Base-by-base conservation (phyloP, 2,329 filamentous ascomycete genomes). In the Metarhizium sp. region DNA sequence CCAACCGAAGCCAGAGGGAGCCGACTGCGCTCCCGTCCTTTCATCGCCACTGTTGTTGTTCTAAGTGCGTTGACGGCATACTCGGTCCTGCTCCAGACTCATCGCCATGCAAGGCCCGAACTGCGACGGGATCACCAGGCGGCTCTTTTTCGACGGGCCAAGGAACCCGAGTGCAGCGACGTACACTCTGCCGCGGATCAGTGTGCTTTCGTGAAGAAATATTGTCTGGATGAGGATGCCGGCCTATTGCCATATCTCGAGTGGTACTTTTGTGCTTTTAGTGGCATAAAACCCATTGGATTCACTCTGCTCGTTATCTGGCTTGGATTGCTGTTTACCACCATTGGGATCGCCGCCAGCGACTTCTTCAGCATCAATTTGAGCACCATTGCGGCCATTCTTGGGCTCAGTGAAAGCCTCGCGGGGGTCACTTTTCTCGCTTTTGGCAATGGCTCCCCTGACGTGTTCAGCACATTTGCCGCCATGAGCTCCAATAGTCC, bases 351-450 rank as follows among this genome's bases (percentile, higher is more conserved):
- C 60, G 94, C 94, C 14, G 94, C 94, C 25, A 96, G 91, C 71
- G 94, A 99, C 73, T 99, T 99, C 76, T 94, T 99, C 73, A 97
- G 92, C 72, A 84, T 97, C 73, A 96, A 99, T 67, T 79, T 99
- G 38, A 94, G 89, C 70, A 97, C 94, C 13, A 94, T 99, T 63
- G 86, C 94, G 25, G 86, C 80, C 55, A 84, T 96, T 53, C 78
- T 97, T 32, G 92, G 92, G 20, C 86, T 99, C 76, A 96, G 92
- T 69, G 92, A 99, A 75, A 97, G 90, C 69, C 80, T 99, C 71
- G 91, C 94, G 0, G 94, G 94, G 40, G 95, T 99, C 32, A 99
- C 94, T 0, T 95, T 99, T 65, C 75, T 99, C 53, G 94, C 94
- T 8, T 95, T 99, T 71, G 94, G 94, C 60, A 99, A 99, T 75